A percentile compares a stretch with the other conserved stretches of the same genome.
phyloP scores from a whole-genome alignment of 2,329 filamentous ascomycete genomes.

The Penicillium sumatraense region DNA sequence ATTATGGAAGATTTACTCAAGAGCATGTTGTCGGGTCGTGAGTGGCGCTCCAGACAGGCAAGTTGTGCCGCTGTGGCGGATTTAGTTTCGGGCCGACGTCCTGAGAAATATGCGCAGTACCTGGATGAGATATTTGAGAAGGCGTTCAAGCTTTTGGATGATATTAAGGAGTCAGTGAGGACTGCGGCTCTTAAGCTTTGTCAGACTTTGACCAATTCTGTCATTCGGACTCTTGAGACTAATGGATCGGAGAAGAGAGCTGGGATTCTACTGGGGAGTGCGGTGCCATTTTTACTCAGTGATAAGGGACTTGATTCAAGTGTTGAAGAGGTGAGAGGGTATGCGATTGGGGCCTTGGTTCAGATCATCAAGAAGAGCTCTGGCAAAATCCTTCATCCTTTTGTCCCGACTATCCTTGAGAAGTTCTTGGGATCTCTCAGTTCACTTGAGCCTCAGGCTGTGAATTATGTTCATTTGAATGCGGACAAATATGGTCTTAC shows the following conservation, averaged over 20 bases:
- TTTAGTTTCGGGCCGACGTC: constrained; percentile 78
- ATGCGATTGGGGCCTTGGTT: constrained; percentile 81
- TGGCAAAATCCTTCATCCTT: constrained; percentile 76
- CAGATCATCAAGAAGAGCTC: constrained; percentile 86
- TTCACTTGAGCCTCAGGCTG: constrained; percentile 82
- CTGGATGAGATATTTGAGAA: constrained; percentile 83
- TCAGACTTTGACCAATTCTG: constrained; percentile 78
- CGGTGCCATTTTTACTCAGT: constrained; percentile 88
- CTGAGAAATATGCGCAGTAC: constrained; percentile 78
- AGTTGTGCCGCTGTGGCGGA: constrained; percentile 90
- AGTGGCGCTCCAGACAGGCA: constrained; percentile 92
- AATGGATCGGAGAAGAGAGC: constrained; percentile 70
- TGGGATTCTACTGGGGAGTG: constrained; percentile 79
- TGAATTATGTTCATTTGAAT: constrained; percentile 93
- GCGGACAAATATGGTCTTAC: constrained; percentile 82
- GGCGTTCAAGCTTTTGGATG: constrained; percentile 89
- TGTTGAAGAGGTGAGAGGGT: constrained; percentile 83
- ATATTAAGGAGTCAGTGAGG: constrained; percentile 91
- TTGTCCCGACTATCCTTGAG: constrained; percentile 79
- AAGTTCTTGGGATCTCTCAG: constrained; percentile 81
- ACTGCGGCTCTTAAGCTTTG: constrained; percentile 80
- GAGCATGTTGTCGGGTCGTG: constrained; percentile 78
- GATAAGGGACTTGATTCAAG: constrained; percentile 87
- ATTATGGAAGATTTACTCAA: constrained; percentile 87
- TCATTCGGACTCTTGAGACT: constrained; percentile 84